Evolutionary conservation across 192 early-diverging fungal species (phyloP).

Genomic region (Tieghemiomyces parasiticus): DNA sequence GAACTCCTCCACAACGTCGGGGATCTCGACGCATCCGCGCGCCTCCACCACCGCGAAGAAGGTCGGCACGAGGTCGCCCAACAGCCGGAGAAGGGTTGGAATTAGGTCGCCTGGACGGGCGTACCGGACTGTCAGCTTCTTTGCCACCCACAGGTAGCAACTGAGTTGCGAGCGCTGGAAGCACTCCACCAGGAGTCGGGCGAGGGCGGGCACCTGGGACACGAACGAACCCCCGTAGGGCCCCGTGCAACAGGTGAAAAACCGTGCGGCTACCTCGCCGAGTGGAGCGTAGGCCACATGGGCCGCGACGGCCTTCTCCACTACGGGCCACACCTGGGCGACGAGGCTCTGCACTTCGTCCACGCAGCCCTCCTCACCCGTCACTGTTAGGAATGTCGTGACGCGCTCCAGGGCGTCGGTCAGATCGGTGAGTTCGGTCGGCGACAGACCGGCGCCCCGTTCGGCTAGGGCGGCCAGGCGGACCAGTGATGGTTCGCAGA

Average conservation of each 20-base stretch:
- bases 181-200: slow-evolving; percentile 33
- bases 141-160: slow-evolving; percentile 60
- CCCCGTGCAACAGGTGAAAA: slow-evolving; percentile 27
- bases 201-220: slow-evolving; percentile 36
- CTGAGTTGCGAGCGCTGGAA: slow-evolving; percentile 40
- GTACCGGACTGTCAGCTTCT: slow-evolving; percentile 41
- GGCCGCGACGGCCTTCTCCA: neutral
- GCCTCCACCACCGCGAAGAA: slow-evolving; percentile 37
- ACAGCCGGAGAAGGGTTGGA: slow-evolving; percentile 28
- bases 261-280: neutral
- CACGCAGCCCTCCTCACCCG: neutral
- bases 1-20: slow-evolving; percentile 39
- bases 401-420: slow-evolving; percentile 1
- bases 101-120: slow-evolving; percentile 29
- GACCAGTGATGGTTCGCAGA: slow-evolving; percentile 9
- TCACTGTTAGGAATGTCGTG: neutral
- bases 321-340: slow-evolving; percentile 2
- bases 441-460: neutral
- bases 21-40: slow-evolving; percentile 34
- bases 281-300: neutral
- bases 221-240: slow-evolving; percentile 37
- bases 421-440: neutral
- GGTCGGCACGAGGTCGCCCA: slow-evolving; percentile 37
- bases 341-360: neutral
- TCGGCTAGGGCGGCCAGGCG: slow-evolving; percentile 8